Conservation (phyloP, 2,329 filamentous ascomycete species). For the Apiospora aurea region DNA sequence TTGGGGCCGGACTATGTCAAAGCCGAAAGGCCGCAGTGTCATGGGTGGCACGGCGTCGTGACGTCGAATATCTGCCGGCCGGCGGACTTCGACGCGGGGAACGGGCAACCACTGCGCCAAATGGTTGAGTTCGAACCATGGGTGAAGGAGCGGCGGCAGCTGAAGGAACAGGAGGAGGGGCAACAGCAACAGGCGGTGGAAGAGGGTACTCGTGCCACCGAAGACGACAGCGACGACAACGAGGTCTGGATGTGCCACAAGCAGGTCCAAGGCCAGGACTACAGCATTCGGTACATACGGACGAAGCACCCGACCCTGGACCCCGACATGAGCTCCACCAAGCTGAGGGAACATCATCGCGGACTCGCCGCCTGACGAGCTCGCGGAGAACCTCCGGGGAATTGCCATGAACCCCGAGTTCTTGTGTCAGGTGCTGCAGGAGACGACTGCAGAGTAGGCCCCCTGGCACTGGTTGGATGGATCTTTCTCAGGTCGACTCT, state of each 20-base stretch:
- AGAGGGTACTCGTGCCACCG: not conserved
- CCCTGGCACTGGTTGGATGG: no score
- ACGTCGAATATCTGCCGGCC: constrained; percentile 24
- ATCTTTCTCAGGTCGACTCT: no score
- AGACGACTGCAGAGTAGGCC: not conserved
- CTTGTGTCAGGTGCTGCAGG: constrained; percentile 25
- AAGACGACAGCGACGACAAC: not conserved
- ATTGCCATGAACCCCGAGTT: constrained; percentile 30
- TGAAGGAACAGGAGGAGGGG: not conserved
- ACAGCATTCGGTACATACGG: constrained; percentile 7
- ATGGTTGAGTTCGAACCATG: not conserved
- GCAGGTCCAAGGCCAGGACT: not conserved
- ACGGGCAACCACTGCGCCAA: not conserved
- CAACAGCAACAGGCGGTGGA: not conserved
- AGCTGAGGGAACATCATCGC: constrained; percentile 28
- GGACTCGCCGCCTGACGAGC: not conserved
- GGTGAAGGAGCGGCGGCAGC: not conserved
- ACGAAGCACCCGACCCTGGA: constrained; percentile 22
- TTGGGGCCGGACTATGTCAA: constrained; percentile 21
- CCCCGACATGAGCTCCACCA: constrained; percentile 32
- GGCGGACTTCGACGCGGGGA: constrained; percentile 23
- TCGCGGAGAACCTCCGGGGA: constrained; percentile 26
- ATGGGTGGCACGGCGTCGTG: constrained; percentile 21
- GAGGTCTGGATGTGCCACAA: not conserved
- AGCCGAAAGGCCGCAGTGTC: not conserved